A percentile compares a stretch with the other conserved stretches of the same genome.
These are phyloP conservation scores for Discostella stelligeroides DNA, from an alignment of 108 stramenopile genomes.

Conservation along the genomic window DNA sequence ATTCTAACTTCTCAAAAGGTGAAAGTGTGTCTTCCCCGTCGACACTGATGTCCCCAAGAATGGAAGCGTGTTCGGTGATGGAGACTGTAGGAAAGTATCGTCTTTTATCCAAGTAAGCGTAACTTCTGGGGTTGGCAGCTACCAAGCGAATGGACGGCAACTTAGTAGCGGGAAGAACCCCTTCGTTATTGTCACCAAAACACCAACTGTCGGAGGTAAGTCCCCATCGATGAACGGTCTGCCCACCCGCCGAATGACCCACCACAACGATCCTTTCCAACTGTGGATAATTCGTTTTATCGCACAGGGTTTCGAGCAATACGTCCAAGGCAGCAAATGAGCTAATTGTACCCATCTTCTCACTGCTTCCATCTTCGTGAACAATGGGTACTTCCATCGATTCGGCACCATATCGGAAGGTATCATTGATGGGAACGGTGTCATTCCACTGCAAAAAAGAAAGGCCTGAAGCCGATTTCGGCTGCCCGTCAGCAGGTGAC, in stretches of 20 bases:
- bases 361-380: neutral
- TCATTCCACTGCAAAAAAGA: slow-evolving; percentile 70
- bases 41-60: no score
- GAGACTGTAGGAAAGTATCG: slow-evolving; percentile 47
- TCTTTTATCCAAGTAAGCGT: slow-evolving; percentile 68
- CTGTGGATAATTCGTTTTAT: slow-evolving; percentile 49
- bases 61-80: no score
- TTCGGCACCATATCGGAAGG: slow-evolving; percentile 85
- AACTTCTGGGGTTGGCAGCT: slow-evolving; percentile 84
- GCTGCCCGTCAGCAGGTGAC: slow-evolving; percentile 49
- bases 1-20: slow-evolving; percentile 19
- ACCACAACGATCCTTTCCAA: slow-evolving; percentile 62
- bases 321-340: slow-evolving; percentile 75
- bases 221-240: slow-evolving; percentile 83
- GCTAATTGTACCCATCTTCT: slow-evolving; percentile 49
- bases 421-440: slow-evolving; percentile 54
- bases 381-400: slow-evolving; percentile 21
- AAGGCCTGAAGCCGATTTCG: slow-evolving; percentile 13
- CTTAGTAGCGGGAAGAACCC: neutral
- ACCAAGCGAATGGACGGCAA: slow-evolving; percentile 53
- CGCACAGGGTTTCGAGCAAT: slow-evolving; percentile 56
- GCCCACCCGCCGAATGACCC: slow-evolving; percentile 88
- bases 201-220: slow-evolving; percentile 64
- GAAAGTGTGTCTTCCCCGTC: slow-evolving; percentile 17
- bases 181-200: slow-evolving; percentile 24